Base-by-base conservation (phyloP, 2,329 filamentous ascomycete genomes). In the Sporothrix variecibatus region DNA sequence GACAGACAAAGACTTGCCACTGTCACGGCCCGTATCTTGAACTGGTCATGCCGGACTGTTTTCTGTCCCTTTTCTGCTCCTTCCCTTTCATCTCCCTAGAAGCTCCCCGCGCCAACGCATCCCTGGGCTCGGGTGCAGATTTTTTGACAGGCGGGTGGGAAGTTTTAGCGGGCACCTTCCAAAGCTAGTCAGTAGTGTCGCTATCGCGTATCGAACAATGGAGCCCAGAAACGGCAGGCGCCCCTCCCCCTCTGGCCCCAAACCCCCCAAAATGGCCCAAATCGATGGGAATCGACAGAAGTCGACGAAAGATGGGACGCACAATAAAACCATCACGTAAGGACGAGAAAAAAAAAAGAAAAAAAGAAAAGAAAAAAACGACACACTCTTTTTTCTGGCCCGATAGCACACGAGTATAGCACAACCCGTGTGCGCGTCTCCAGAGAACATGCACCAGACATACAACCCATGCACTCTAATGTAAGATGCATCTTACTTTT, bases 171-270 rank as follows among this genome's bases (percentile, higher is more conserved):
- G 26, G 26, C 51, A 26, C 26, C 7, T 56, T 20, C 43, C 43
- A 2, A 20, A 46, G 43, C 51, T 56, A 56, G n/a, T n/a, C n/a
- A n/a, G n/a, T n/a, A n/a, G 51, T 15, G n/a, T 46, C 9, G n/a
- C n/a, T 12, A 38, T 68, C 65, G 65, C 43, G 64, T 68, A 68
- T 68, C 64, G 64, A 68, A 49, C 1, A 68, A 49, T 68, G 64
- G 26, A 49, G 43, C 43, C 43, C 28, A n/a, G 17, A 34, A 68
- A 31, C 38, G 40, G 40, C 64, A 68, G 43, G 40, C 26, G 64
- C 23, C 26, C 62, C 15, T 43, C 15, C 15, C 31, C 23, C 40
- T 2, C 8, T 11, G 8, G 40, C 2, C 11, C 40, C 40, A 6
- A 43, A 43, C 11, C 7, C 2, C 15, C 40, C 40, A 43, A 43